Evolutionary conservation across 495 filamentous ascomycete genomes (phyloP).

Genomic region (Xylaria venustula): DNA sequence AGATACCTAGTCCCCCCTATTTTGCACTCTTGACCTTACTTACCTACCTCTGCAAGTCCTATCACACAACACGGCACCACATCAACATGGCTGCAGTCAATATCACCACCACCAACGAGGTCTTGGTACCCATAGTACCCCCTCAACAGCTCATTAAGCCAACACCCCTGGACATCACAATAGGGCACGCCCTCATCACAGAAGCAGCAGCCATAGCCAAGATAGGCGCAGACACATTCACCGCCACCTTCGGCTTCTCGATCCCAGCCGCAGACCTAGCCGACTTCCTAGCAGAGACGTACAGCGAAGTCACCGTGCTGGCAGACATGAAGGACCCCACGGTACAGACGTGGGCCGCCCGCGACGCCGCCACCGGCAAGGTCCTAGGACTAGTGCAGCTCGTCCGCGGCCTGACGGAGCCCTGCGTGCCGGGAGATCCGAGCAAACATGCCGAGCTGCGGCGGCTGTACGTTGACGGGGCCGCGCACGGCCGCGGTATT

Average conservation of each 20-base stretch:
- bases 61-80: neutral
- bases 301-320: slow-evolving; percentile 24
- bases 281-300: slow-evolving; percentile 29
- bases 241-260: slow-evolving; percentile 35
- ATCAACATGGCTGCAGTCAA: slow-evolving; percentile 5
- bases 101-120: neutral
- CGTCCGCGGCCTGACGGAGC: slow-evolving; percentile 29
- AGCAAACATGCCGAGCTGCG: slow-evolving; percentile 34
- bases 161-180: slow-evolving; percentile 14
- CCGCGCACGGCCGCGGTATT: slow-evolving; percentile 33
- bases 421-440: slow-evolving; percentile 25
- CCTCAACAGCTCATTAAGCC: neutral
- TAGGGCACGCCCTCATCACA: slow-evolving; percentile 27
- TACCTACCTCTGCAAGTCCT: neutral
- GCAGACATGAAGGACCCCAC: slow-evolving; percentile 26
- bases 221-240: slow-evolving; percentile 36
- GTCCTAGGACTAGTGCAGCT: slow-evolving; percentile 39
- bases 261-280: slow-evolving; percentile 31
- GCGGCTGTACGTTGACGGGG: slow-evolving; percentile 36
- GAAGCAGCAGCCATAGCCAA: slow-evolving; percentile 33
- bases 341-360: slow-evolving; percentile 29
- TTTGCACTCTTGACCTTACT: neutral
- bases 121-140: neutral
- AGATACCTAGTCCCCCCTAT: neutral
- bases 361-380: slow-evolving; percentile 10